Conservation (phyloP, 306 rosid species). For the Psophocarpus tetragonolobus region DNA sequence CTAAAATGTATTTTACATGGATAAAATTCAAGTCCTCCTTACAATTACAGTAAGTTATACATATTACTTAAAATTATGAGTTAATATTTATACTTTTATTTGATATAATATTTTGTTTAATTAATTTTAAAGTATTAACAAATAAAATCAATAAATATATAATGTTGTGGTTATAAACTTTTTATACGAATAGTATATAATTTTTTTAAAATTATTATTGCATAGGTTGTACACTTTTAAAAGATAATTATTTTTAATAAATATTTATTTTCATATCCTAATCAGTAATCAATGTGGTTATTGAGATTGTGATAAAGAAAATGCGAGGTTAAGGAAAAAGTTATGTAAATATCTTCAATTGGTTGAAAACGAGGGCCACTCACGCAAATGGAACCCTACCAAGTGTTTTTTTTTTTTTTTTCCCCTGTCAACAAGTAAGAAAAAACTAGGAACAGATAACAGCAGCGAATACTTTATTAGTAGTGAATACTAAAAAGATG, state of each 20-base stretch:
- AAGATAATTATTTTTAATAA: neutral
- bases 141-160: no score
- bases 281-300: neutral
- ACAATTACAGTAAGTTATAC: no score
- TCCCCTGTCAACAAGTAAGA: neutral
- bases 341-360: neutral
- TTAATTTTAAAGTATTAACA: no score
- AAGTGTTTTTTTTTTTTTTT: no score
- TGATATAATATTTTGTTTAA: no score
- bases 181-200: neutral
- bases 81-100: no score
- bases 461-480: neutral
- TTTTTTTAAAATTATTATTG: neutral
- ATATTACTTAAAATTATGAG: no score
- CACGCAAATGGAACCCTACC: neutral
- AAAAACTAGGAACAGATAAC: neutral
- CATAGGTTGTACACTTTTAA: neutral
- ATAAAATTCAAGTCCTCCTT: no score
- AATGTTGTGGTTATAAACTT: no score
- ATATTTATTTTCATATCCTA: neutral
- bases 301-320: neutral
- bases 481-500: no score
- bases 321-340: neutral
- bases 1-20: no score
- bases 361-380: neutral